A percentile compares a stretch with the other conserved stretches of the same genome.
Evolutionary conservation across 345 rosid genomes (phyloP).

Genomic region (Lepidium sativum): DNA sequence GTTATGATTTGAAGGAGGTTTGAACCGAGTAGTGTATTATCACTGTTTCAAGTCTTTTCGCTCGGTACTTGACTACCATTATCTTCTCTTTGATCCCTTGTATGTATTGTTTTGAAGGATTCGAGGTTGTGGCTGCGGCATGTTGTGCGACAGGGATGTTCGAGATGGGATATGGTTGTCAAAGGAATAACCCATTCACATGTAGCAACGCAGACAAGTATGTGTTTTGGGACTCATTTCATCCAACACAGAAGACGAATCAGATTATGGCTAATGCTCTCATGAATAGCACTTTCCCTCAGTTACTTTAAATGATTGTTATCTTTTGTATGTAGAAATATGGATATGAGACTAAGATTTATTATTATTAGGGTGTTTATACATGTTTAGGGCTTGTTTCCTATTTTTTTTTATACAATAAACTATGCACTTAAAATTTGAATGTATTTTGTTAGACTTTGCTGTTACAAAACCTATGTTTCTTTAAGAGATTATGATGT

Average conservation of each 20-base stretch:
- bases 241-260: slow-evolving; percentile 59
- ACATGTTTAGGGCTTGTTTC: background rate
- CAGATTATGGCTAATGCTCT: slow-evolving; percentile 39
- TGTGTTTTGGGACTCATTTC: slow-evolving; percentile 79
- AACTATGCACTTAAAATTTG: background rate
- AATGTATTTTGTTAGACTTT: background rate
- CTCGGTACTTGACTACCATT: too few species aligned
- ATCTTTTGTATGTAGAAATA: background rate
- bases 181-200: slow-evolving; percentile 31
- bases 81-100: too few species aligned
- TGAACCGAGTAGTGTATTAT: too few species aligned
- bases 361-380: background rate
- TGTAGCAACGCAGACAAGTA: slow-evolving; percentile 49
- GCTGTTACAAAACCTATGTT: slow-evolving; percentile 1
- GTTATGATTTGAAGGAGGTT: too few species aligned
- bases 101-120: slow-evolving; percentile 14
- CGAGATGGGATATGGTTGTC: slow-evolving; percentile 73
- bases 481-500: background rate
- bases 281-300: slow-evolving; percentile 30
- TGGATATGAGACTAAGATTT: background rate
- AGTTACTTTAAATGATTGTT: slow-evolving; percentile 14
- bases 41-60: too few species aligned
- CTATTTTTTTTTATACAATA: slow-evolving; percentile 9
- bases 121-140: slow-evolving; percentile 38
- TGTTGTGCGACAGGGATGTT: slow-evolving; percentile 75